Conservation (phyloP, 345 rosid species). For the Gossypium stocksii region DNA sequence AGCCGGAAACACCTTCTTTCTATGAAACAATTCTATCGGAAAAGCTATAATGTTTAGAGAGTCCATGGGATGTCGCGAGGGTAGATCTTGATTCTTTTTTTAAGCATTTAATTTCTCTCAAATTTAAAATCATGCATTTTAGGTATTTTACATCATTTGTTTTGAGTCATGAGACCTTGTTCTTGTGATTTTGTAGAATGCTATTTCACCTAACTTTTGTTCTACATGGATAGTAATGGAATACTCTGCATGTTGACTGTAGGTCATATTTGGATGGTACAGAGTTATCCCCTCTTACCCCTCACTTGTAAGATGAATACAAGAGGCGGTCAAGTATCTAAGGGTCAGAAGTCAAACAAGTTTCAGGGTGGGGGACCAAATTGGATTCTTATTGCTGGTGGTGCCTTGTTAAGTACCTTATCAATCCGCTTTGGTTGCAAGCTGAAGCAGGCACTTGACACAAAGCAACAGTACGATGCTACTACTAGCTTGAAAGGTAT, state of each 20-base stretch:
- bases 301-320: constrained; percentile 54
- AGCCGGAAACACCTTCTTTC: neutral
- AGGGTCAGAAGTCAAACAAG: constrained; percentile 43
- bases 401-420: constrained; percentile 89
- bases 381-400: constrained; percentile 92
- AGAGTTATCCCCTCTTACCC: constrained; percentile 19
- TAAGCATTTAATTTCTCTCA: neutral
- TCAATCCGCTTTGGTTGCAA: constrained; percentile 87
- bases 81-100: neutral
- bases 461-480: constrained; percentile 46
- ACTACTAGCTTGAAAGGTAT: constrained; percentile 42
- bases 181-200: neutral
- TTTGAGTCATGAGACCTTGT: neutral
- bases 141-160: neutral
- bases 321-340: constrained; percentile 41
- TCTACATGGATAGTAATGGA: constrained; percentile 9
- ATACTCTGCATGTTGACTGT: constrained; percentile 22
- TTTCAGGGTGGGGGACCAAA: constrained; percentile 64
- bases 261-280: constrained; percentile 57
- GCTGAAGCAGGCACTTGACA: constrained; percentile 67
- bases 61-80: neutral
- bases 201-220: constrained; percentile 12
- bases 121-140: neutral
- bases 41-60: neutral
- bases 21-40: neutral